A percentile compares a stretch with the other conserved stretches of the same genome.
phyloP scores from a whole-genome alignment of 306 rosid genomes.

The Arachis hypogaea region DNA sequence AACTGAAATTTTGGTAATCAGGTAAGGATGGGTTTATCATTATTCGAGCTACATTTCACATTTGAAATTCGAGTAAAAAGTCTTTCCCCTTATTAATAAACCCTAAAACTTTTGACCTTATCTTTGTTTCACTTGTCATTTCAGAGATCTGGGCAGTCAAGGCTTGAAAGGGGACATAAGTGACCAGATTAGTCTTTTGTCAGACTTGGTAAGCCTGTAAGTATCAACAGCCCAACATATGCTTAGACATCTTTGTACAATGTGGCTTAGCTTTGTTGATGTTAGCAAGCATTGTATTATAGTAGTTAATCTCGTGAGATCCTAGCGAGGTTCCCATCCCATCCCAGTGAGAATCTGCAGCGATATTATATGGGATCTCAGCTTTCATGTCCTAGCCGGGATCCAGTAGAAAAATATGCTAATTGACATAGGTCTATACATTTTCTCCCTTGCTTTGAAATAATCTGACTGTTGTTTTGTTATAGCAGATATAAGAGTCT shows the following conservation, averaged over 20 bases:
- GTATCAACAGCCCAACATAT: slow-evolving; percentile 58
- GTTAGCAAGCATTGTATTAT: slow-evolving; percentile 8
- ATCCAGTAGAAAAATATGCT: neutral
- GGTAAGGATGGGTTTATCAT: too few relatives aligned
- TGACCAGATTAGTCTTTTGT: slow-evolving; percentile 77
- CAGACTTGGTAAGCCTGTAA: slow-evolving; percentile 96
- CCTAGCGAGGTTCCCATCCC: too few relatives aligned
- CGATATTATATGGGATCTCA: too few relatives aligned
- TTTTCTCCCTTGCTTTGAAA: slow-evolving; percentile 26
- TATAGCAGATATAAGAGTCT: slow-evolving; percentile 2
- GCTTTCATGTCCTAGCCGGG: too few relatives aligned
- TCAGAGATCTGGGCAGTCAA: slow-evolving; percentile 94
- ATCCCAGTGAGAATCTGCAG: too few relatives aligned
- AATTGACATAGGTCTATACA: slow-evolving; percentile 15
- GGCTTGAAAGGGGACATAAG: slow-evolving; percentile 90
- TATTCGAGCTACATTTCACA: too few relatives aligned
- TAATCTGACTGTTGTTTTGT: slow-evolving; percentile 20
- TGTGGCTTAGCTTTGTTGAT: slow-evolving; percentile 7
- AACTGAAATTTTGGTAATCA: too few relatives aligned
- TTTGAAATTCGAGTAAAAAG: too few relatives aligned
- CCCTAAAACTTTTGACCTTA: slow-evolving; percentile 21
- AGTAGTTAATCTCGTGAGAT: neutral
- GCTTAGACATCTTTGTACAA: slow-evolving; percentile 37
- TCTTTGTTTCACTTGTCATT: slow-evolving; percentile 38
- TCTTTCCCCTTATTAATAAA: too few relatives aligned